phyloP scores from a whole-genome alignment of 805 yeast species.

The Wickerhamomyces chaumierensis region DNA sequence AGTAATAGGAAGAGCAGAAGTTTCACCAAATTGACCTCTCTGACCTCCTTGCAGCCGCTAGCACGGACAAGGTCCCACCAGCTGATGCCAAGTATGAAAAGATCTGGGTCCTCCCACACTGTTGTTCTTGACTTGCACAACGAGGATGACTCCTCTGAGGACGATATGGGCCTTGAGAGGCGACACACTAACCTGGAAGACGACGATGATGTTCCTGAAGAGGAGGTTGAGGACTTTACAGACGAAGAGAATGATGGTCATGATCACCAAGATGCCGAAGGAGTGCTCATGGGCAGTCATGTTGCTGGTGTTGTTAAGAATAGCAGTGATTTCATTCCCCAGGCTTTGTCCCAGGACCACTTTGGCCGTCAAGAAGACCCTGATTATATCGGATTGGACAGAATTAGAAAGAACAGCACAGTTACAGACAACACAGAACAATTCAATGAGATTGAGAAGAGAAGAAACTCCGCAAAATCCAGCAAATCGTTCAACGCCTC shows the following conservation, averaged over 20 bases:
- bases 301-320: too few relatives aligned
- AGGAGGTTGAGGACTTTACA: constrained; percentile 17
- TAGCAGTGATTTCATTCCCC: not conserved
- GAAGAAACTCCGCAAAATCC: not conserved
- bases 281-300: too few relatives aligned
- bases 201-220: constrained; percentile 9
- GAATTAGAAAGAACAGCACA: not conserved
- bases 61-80: constrained; percentile 15
- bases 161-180: not conserved
- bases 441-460: not conserved
- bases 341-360: too few relatives aligned
- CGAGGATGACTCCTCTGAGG: constrained; percentile 7
- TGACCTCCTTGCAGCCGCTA: constrained; percentile 12
- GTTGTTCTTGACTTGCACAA: constrained; percentile 11
- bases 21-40: constrained; percentile 12
- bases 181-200: constrained; percentile 3
- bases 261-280: too few relatives aligned
- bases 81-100: constrained; percentile 3
- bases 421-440: constrained; percentile 1
- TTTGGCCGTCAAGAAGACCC: too few relatives aligned
- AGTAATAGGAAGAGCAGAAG: constrained; percentile 12
- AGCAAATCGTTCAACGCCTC: not conserved
- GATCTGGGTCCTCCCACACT: not conserved
- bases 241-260: constrained; percentile 7
- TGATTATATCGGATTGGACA: not conserved